These are phyloP conservation scores for Geum urbanum DNA, from an alignment of 306 rosid genomes.

Conservation along the genomic window DNA sequence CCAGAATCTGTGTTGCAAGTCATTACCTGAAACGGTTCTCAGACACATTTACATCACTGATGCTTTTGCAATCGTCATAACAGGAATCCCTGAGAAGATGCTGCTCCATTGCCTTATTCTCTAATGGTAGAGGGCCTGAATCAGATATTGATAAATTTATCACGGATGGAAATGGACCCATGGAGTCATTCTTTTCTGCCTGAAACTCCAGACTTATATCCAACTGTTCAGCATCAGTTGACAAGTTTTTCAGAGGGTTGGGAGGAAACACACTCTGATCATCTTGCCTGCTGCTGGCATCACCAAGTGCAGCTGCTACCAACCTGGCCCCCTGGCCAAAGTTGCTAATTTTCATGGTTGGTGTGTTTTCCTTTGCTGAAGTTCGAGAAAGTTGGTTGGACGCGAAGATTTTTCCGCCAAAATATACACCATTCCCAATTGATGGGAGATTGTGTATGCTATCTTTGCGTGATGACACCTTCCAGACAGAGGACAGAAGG, in stretches of 20 bases:
- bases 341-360: slow-evolving; percentile 46
- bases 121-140: slow-evolving; percentile 39
- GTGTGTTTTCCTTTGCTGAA: slow-evolving; percentile 45
- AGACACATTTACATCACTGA: slow-evolving; percentile 28
- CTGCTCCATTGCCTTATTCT: slow-evolving; percentile 34
- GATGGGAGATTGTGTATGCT: slow-evolving; percentile 35
- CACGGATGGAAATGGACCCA: slow-evolving; percentile 53
- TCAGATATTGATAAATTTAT: slow-evolving; percentile 56
- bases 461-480: slow-evolving; percentile 43
- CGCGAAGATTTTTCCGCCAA: slow-evolving; percentile 44
- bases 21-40: slow-evolving; percentile 88
- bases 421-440: slow-evolving; percentile 50
- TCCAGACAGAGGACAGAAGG: slow-evolving; percentile 75
- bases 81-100: slow-evolving; percentile 35
- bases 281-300: slow-evolving; percentile 31
- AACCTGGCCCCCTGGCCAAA: slow-evolving; percentile 50
- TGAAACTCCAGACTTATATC: slow-evolving; percentile 61
- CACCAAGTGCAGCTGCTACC: slow-evolving; percentile 67
- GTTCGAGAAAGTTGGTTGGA: slow-evolving; percentile 48
- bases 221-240: slow-evolving; percentile 41
- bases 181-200: slow-evolving; percentile 36
- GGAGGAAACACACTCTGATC: slow-evolving; percentile 48
- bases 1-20: background rate
- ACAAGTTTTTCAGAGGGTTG: slow-evolving; percentile 28
- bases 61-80: slow-evolving; percentile 2